Conservation (phyloP, 2,329 filamentous ascomycete genomes). For the Curvularia spicifera region DNA sequence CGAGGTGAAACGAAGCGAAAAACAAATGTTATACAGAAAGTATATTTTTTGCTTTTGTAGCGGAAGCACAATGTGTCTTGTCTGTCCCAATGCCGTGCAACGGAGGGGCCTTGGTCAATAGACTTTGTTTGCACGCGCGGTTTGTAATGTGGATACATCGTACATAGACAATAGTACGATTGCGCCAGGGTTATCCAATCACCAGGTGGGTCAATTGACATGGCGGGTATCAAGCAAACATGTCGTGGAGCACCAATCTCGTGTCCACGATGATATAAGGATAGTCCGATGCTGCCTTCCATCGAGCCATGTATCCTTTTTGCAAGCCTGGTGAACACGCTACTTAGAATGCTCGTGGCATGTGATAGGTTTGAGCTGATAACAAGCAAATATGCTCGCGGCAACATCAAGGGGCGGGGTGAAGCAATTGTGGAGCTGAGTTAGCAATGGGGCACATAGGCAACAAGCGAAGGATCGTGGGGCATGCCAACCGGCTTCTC, state of each 20-base stretch:
- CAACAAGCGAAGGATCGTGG: background rate
- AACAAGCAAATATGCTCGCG: background rate
- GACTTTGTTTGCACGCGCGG: background rate
- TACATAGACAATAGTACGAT: background rate
- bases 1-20: background rate
- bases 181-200: constrained; percentile 1
- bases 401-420: background rate
- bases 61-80: background rate
- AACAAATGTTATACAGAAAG: background rate
- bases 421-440: constrained; percentile 3
- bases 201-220: constrained; percentile 6
- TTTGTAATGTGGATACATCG: constrained; percentile 3
- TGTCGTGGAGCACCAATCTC: background rate
- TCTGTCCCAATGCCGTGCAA: constrained; percentile 1
- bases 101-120: background rate
- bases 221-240: background rate
- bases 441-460: background rate
- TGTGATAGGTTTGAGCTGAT: background rate
- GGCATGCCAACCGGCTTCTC: background rate
- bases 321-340: background rate
- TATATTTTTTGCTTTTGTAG: background rate
- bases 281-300: background rate
- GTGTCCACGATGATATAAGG: background rate
- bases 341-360: background rate
- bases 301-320: background rate